Percentiles rank a stretch among this genome's conserved stretches.
These are phyloP conservation scores for Fusarium brevicatenulatum DNA, from an alignment of 2,329 filamentous ascomycete species.

Conservation along the genomic window DNA sequence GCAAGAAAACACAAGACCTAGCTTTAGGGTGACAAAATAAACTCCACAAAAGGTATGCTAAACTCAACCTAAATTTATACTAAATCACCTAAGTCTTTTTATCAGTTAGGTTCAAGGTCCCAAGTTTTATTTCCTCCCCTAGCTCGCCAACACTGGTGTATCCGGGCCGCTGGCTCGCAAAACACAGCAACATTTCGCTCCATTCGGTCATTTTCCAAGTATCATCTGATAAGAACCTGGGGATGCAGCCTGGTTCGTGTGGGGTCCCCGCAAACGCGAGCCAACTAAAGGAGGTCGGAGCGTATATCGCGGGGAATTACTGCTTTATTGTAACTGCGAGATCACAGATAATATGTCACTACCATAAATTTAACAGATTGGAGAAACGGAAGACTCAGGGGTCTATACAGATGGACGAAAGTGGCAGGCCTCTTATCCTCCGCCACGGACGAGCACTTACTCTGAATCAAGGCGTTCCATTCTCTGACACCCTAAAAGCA, in stretches of 20 bases:
- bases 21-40: too few relatives aligned
- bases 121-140: too few relatives aligned
- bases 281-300: neutral
- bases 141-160: accelerated
- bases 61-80: too few relatives aligned
- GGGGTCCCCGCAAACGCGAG: neutral
- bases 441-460: neutral
- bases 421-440: neutral
- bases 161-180: accelerated
- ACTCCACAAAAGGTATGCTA: too few relatives aligned
- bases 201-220: neutral
- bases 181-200: too few relatives aligned
- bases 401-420: neutral
- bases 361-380: accelerated
- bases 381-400: neutral
- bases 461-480: neutral
- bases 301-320: neutral
- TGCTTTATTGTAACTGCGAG: neutral
- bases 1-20: too few relatives aligned
- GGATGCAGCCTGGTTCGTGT: neutral
- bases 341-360: too few relatives aligned
- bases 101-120: too few relatives aligned
- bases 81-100: too few relatives aligned
- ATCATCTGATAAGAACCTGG: neutral
- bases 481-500: accelerated